phyloP scores from a whole-genome alignment of 345 rosid species.

The Eucalyptus sideroxylon region DNA sequence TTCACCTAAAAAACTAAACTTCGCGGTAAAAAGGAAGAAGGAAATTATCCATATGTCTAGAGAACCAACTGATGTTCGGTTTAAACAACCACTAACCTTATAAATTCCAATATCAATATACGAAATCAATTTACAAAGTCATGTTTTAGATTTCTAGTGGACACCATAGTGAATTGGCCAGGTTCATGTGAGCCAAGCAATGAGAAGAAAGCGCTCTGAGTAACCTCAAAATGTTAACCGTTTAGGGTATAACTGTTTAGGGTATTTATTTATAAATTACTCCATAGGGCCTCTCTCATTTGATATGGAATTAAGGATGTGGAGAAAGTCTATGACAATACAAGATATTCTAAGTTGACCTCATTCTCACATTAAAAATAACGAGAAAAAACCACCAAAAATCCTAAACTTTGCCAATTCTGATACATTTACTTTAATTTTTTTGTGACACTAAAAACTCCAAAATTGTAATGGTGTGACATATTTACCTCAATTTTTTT shows the following conservation, averaged over 20 bases:
- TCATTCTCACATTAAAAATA: neutral
- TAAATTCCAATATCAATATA: neutral
- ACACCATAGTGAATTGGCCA: neutral
- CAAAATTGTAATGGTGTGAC: too few species aligned
- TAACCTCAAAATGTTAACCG: neutral
- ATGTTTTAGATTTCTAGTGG: neutral
- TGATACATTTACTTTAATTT: too few species aligned
- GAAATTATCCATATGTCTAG: neutral
- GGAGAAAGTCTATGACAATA: neutral
- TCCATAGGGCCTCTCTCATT: neutral
- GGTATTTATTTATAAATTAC: neutral
- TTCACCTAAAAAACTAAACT: neutral
- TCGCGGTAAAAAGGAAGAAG: neutral
- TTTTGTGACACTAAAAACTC: too few species aligned
- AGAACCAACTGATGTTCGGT: neutral
- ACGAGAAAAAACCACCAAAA: too few species aligned
- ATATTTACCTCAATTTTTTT: too few species aligned
- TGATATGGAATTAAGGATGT: neutral
- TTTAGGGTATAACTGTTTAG: neutral
- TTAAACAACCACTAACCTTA: neutral
- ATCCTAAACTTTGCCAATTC: fast-evolving
- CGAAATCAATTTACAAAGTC: neutral
- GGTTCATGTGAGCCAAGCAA: neutral
- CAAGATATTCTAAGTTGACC: neutral
- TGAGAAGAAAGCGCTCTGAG: neutral